These are phyloP conservation scores for Tympanopsis confertula DNA, from an alignment of 2,329 filamentous ascomycete genomes.

Conservation along the genomic window DNA sequence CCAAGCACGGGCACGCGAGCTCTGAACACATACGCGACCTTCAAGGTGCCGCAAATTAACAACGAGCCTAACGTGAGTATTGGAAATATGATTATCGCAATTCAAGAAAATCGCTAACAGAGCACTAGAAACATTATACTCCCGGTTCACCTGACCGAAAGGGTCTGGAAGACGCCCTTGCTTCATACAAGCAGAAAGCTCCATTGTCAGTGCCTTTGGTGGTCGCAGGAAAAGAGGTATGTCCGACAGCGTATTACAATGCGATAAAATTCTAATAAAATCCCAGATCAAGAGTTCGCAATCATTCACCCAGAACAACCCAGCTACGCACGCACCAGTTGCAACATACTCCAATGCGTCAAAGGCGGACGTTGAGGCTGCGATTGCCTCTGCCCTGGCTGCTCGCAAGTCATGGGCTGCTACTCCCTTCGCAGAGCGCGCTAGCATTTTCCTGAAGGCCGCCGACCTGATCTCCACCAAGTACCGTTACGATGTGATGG, in stretches of 20 bases:
- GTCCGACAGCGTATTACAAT: slow-evolving; percentile 9
- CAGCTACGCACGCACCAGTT: slow-evolving; percentile 67
- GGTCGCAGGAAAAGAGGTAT: slow-evolving; percentile 70
- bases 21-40: slow-evolving; percentile 42
- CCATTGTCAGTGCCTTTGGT: slow-evolving; percentile 73
- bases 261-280: neutral
- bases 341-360: slow-evolving; percentile 80
- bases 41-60: slow-evolving; percentile 74
- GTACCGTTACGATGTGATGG: slow-evolving; percentile 95
- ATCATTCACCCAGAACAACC: slow-evolving; percentile 65
- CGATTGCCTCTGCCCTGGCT: slow-evolving; percentile 75
- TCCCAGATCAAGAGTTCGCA: slow-evolving; percentile 53
- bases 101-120: slow-evolving; percentile 3
- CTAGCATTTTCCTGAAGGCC: slow-evolving; percentile 89
- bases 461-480: slow-evolving; percentile 83
- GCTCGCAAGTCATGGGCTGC: slow-evolving; percentile 79
- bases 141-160: slow-evolving; percentile 73
- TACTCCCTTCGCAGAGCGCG: slow-evolving; percentile 79
- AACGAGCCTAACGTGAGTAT: slow-evolving; percentile 89
- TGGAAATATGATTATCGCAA: slow-evolving; percentile 2
- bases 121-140: slow-evolving; percentile 67
- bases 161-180: slow-evolving; percentile 63
- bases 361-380: slow-evolving; percentile 60
- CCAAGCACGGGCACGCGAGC: too few relatives aligned
- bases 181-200: slow-evolving; percentile 53